Evolutionary conservation across 106 monocot genomes (phyloP).

Genomic region (Phalaenopsis equestris): DNA sequence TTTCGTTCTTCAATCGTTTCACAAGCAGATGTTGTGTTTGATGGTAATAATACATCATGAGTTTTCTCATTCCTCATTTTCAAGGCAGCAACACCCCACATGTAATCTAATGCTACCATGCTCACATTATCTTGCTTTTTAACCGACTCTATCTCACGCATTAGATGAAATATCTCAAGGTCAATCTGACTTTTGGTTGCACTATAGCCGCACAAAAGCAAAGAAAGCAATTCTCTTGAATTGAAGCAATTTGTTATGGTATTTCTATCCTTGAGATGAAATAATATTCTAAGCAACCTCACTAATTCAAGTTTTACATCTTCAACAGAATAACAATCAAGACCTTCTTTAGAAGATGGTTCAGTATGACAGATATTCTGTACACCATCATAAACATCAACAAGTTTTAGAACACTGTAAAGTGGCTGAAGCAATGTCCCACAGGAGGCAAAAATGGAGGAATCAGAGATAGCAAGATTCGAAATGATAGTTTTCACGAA

Average conservation of each 20-base stretch:
- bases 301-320: slow-evolving; percentile 60
- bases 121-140: slow-evolving; percentile 30
- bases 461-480: slow-evolving; percentile 13
- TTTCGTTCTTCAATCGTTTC: slow-evolving; percentile 39
- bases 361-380: background rate
- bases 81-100: slow-evolving; percentile 67
- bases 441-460: slow-evolving; percentile 21
- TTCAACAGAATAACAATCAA: slow-evolving; percentile 6
- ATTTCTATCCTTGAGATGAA: slow-evolving; percentile 27
- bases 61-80: slow-evolving; percentile 51
- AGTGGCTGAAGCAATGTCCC: slow-evolving; percentile 57
- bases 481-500: slow-evolving; percentile 40
- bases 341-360: background rate
- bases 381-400: slow-evolving; percentile 16
- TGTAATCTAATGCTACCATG: slow-evolving; percentile 62
- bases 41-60: slow-evolving; percentile 15
- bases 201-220: slow-evolving; percentile 75
- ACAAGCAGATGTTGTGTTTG: slow-evolving; percentile 13
- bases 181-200: slow-evolving; percentile 69
- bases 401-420: slow-evolving; percentile 63
- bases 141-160: slow-evolving; percentile 59
- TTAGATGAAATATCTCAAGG: slow-evolving; percentile 55
- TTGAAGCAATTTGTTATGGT: slow-evolving; percentile 16
- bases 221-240: slow-evolving; percentile 58
- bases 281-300: slow-evolving; percentile 75